Percentiles rank a stretch among this genome's conserved stretches.
Conservation (phyloP, 2,329 filamentous ascomycete species). For the Colletotrichum noveboracense region DNA sequence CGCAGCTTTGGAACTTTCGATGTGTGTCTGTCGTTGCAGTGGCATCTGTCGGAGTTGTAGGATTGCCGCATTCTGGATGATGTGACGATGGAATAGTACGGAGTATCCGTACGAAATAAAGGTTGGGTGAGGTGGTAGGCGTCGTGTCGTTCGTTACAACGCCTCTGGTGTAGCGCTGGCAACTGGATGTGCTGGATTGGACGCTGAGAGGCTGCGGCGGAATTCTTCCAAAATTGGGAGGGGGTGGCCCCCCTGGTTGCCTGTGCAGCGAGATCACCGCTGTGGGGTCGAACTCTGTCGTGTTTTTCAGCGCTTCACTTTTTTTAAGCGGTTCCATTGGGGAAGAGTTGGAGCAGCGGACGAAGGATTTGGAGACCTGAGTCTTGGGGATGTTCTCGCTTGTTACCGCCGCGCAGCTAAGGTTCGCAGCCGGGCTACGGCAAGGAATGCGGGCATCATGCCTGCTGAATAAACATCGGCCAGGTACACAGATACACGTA, state of each 20-base stretch:
- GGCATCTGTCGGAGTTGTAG: background rate
- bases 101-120: background rate
- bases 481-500: background rate
- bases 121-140: background rate
- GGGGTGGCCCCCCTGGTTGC: background rate
- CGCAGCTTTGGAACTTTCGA: background rate
- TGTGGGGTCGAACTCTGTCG: background rate
- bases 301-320: background rate
- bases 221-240: background rate
- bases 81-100: background rate
- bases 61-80: background rate
- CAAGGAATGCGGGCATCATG: constrained; percentile 18
- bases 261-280: constrained; percentile 3
- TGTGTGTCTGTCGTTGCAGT: background rate
- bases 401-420: background rate
- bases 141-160: background rate
- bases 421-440: background rate
- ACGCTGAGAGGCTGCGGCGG: background rate
- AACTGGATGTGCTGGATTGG: background rate
- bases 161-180: background rate
- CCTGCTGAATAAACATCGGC: background rate
- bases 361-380: background rate
- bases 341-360: background rate
- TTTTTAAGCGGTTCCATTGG: background rate
- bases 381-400: background rate